Evolutionary conservation across 225 moss, liverwort and hornwort species (phyloP).

Genomic region (Pleurozium schreberi): DNA sequence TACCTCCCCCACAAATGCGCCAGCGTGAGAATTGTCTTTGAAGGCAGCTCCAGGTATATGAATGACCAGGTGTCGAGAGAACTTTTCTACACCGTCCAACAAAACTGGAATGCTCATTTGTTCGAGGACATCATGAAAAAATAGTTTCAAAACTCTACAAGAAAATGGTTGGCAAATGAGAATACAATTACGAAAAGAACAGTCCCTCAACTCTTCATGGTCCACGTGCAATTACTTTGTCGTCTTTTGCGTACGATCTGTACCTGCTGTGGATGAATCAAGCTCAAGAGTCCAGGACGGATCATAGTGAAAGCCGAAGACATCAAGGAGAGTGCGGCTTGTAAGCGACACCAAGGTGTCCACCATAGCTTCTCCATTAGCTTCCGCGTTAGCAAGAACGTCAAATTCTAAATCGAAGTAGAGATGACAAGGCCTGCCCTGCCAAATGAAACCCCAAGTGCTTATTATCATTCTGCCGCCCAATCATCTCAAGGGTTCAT

Average conservation of each 20-base stretch:
- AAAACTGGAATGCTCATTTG: not conserved
- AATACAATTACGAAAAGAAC: not conserved
- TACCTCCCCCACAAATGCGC: slow-evolving; percentile 82
- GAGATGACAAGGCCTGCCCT: slow-evolving; percentile 98
- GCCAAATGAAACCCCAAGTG: slow-evolving; percentile 29
- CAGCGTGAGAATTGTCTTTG: slow-evolving; percentile 77
- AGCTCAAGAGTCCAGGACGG: slow-evolving; percentile 81
- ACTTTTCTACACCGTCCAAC: slow-evolving; percentile 52
- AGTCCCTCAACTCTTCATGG: not conserved
- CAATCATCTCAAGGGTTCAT: too few species aligned
- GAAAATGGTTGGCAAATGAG: not conserved
- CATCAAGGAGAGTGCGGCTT: slow-evolving; percentile 31
- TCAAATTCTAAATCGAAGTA: slow-evolving; percentile 98
- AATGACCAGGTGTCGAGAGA: slow-evolving; percentile 83
- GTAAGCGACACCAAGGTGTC: slow-evolving; percentile 59
- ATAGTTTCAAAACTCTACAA: not conserved
- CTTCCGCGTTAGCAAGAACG: slow-evolving; percentile 29
- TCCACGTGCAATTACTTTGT: not conserved
- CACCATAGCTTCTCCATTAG: slow-evolving; percentile 86
- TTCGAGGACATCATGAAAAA: not conserved
- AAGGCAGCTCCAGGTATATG: slow-evolving; percentile 67
- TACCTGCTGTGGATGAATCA: slow-evolving; percentile 86
- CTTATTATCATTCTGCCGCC: too few species aligned
- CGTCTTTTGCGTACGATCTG: not conserved
- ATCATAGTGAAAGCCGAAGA: slow-evolving; percentile 56